Percentiles rank a stretch among this genome's conserved stretches.
phyloP scores from a whole-genome alignment of 345 rosid genomes.

The Leavenworthia alabamica region DNA sequence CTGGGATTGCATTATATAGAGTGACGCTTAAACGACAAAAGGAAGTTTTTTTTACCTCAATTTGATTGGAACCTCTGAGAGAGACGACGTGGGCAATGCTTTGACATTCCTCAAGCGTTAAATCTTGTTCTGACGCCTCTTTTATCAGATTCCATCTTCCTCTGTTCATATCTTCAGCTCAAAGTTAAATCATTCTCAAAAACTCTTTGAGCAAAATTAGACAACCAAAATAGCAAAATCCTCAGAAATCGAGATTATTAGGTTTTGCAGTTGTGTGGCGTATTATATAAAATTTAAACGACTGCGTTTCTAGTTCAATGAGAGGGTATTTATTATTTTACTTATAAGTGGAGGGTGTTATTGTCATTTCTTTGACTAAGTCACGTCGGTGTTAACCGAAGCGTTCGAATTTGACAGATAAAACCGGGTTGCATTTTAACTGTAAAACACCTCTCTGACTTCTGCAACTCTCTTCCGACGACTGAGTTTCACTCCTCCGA shows the following conservation, averaged over 20 bases:
- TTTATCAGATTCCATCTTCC: slow-evolving; percentile 83
- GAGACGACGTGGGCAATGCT: slow-evolving; percentile 71
- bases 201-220: too few species aligned
- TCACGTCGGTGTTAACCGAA: slow-evolving; percentile 13
- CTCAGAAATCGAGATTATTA: slow-evolving; percentile 9
- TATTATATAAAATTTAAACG: too few species aligned
- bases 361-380: background rate
- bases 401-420: slow-evolving; percentile 5
- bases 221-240: background rate
- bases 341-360: background rate
- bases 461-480: slow-evolving; percentile 12
- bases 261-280: slow-evolving; percentile 26
- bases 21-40: too few species aligned
- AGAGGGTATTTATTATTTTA: too few species aligned
- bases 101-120: slow-evolving; percentile 58
- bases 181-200: too few species aligned
- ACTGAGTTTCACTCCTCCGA: slow-evolving; percentile 16
- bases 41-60: slow-evolving; percentile 67
- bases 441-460: background rate
- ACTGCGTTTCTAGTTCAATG: too few species aligned
- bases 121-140: slow-evolving; percentile 50
- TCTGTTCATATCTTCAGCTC: slow-evolving; percentile 50
- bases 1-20: too few species aligned
- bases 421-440: slow-evolving; percentile 13
- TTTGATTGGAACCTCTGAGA: slow-evolving; percentile 81